phyloP scores from a whole-genome alignment of 176 grass and related monocot species.

The Aegilops sharonensis region DNA sequence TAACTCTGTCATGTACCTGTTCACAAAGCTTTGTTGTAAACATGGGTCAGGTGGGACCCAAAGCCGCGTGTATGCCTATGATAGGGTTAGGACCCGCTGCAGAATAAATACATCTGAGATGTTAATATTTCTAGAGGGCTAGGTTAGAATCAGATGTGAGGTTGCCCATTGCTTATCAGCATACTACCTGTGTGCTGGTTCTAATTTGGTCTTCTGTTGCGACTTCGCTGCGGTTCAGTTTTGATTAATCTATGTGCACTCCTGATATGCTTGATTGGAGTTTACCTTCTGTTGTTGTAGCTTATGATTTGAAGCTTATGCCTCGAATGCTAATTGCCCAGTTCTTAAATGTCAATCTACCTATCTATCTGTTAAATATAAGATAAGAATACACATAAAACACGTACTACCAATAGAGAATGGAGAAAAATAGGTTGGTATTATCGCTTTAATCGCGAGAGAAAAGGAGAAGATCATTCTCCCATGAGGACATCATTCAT shows the following conservation, averaged over 20 bases:
- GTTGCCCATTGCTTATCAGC: too few relatives aligned
- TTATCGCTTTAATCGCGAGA: too few relatives aligned
- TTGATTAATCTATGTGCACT: background rate
- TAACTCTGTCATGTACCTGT: too few relatives aligned
- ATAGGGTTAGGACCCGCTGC: background rate
- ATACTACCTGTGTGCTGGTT: background rate
- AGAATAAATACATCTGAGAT: too few relatives aligned
- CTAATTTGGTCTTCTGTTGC: background rate
- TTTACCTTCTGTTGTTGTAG: background rate
- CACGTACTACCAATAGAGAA: too few relatives aligned
- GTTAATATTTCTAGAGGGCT: accelerated
- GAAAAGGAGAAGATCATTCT: too few relatives aligned
- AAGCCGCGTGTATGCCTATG: too few relatives aligned
- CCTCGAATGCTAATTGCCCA: background rate
- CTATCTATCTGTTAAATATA: background rate
- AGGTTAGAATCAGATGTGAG: background rate
- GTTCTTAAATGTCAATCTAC: background rate
- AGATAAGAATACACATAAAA: background rate
- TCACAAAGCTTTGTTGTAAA: too few relatives aligned
- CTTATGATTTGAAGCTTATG: background rate
- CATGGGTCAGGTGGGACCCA: too few relatives aligned
- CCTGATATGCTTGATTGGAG: background rate
- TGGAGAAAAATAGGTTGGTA: too few relatives aligned
- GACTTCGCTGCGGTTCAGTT: background rate
- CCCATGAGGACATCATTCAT: too few relatives aligned